These are phyloP conservation scores for Beauveria australis DNA, from an alignment of 2,329 filamentous ascomycete genomes.

Conservation along the genomic window DNA sequence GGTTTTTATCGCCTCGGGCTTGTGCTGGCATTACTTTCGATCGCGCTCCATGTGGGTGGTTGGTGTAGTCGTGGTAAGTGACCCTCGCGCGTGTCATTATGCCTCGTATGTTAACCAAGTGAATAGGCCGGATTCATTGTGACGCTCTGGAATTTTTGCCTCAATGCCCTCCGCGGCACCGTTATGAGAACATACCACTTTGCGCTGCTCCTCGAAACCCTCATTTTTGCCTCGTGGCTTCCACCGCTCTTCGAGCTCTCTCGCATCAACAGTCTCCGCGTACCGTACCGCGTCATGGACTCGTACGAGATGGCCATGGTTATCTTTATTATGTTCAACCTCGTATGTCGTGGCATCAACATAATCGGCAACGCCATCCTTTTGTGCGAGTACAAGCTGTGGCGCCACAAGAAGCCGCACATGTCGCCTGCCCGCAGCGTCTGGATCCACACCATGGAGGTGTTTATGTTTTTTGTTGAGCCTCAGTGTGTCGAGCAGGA, in stretches of 20 bases:
- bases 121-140: slow-evolving; percentile 29
- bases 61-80: neutral
- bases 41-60: slow-evolving; percentile 26
- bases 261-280: neutral
- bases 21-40: slow-evolving; percentile 33
- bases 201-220: slow-evolving; percentile 27
- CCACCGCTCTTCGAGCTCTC: slow-evolving; percentile 4
- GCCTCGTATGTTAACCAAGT: neutral
- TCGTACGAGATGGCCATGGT: slow-evolving; percentile 22
- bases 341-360: slow-evolving; percentile 32
- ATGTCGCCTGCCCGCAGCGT: slow-evolving; percentile 18
- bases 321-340: slow-evolving; percentile 28
- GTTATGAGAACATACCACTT: slow-evolving; percentile 31
- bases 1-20: slow-evolving; percentile 26
- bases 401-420: slow-evolving; percentile 26
- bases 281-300: slow-evolving; percentile 1
- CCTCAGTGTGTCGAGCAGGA: slow-evolving; percentile 31
- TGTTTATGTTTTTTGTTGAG: slow-evolving; percentile 34
- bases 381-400: slow-evolving; percentile 29
- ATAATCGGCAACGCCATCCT: slow-evolving; percentile 30
- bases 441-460: slow-evolving; percentile 21
- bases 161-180: slow-evolving; percentile 27
- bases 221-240: slow-evolving; percentile 19
- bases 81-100: neutral
- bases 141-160: slow-evolving; percentile 24